Conservation (phyloP, 2,329 filamentous ascomycete species). For the Colletotrichum sp. region DNA sequence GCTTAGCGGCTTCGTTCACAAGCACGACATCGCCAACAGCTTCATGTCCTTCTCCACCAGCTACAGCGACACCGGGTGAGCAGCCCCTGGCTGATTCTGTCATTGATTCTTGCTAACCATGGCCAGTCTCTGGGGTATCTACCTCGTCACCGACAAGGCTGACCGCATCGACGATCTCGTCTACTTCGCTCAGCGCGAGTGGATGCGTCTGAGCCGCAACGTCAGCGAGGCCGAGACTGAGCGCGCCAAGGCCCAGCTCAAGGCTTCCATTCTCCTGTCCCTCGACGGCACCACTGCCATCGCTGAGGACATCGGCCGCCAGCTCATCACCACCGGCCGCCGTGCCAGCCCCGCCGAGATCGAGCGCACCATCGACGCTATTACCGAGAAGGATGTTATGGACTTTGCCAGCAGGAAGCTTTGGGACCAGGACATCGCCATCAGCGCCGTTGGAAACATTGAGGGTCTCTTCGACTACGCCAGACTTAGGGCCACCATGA, state of each 20-base stretch:
- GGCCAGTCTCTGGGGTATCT: constrained; percentile 96
- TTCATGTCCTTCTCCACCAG: constrained; percentile 99
- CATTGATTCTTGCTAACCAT: constrained; percentile 29
- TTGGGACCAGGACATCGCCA: constrained; percentile 96
- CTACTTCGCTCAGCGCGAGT: constrained; percentile 98
- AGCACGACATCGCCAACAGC: constrained; percentile 96
- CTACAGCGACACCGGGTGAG: constrained; percentile 98
- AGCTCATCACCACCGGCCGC: constrained; percentile 96
- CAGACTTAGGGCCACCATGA: constrained; percentile 83
- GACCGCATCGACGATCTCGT: constrained; percentile 92
- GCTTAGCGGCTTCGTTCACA: constrained; percentile 92
- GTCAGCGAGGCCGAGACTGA: constrained; percentile 92
- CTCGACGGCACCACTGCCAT: constrained; percentile 97
- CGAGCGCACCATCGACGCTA: constrained; percentile 85
- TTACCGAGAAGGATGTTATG: constrained; percentile 97
- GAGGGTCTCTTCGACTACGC: constrained; percentile 85
- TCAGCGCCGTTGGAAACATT: constrained; percentile 91
- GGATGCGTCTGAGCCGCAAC: constrained; percentile 90
- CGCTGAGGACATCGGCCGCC: constrained; percentile 97
- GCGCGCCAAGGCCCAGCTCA: constrained; percentile 98
- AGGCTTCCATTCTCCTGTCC: constrained; percentile 95
- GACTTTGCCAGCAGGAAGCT: constrained; percentile 92
- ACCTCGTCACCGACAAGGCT: constrained; percentile 90
- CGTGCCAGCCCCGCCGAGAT: constrained; percentile 92
- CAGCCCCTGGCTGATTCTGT: constrained; percentile 27